A percentile compares a stretch with the other conserved stretches of the same genome.
These are phyloP conservation scores for Trypethelium eluteriae DNA, from an alignment of 495 filamentous ascomycete genomes.

Conservation along the genomic window DNA sequence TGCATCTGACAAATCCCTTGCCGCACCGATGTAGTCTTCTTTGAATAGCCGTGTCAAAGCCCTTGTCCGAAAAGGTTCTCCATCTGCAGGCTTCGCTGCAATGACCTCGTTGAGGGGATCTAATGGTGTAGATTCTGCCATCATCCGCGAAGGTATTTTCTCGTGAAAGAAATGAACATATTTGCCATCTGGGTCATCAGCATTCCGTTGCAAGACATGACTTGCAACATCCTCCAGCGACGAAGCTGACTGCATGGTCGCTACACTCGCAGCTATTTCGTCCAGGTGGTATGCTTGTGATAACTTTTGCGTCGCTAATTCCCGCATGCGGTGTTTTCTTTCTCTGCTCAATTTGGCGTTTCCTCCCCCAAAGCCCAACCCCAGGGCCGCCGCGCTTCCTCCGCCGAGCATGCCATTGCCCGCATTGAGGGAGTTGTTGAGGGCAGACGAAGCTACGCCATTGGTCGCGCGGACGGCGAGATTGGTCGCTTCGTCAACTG, in stretches of 20 bases:
- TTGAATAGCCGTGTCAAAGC: constrained; percentile 69
- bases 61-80: constrained; percentile 55
- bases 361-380: constrained; percentile 53
- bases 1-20: constrained; percentile 57
- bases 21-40: constrained; percentile 60
- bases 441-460: constrained; percentile 53
- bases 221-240: constrained; percentile 70
- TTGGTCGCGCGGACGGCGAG: constrained; percentile 68
- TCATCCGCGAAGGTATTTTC: constrained; percentile 69
- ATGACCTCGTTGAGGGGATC: constrained; percentile 59
- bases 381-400: constrained; percentile 42
- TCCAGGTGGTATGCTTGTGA: constrained; percentile 67
- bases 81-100: constrained; percentile 50
- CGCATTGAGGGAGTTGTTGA: constrained; percentile 46
- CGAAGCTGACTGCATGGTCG: constrained; percentile 74
- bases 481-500: constrained; percentile 69
- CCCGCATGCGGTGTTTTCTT: constrained; percentile 64
- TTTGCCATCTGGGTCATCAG: constrained; percentile 58
- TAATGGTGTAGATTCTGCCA: constrained; percentile 64
- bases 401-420: constrained; percentile 48
- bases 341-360: constrained; percentile 63
- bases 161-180: constrained; percentile 87
- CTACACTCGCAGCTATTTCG: constrained; percentile 73
- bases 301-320: constrained; percentile 67
- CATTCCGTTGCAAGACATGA: constrained; percentile 58